phyloP scores from a whole-genome alignment of 208 protist genomes.

The Leishmania lainsoni region DNA sequence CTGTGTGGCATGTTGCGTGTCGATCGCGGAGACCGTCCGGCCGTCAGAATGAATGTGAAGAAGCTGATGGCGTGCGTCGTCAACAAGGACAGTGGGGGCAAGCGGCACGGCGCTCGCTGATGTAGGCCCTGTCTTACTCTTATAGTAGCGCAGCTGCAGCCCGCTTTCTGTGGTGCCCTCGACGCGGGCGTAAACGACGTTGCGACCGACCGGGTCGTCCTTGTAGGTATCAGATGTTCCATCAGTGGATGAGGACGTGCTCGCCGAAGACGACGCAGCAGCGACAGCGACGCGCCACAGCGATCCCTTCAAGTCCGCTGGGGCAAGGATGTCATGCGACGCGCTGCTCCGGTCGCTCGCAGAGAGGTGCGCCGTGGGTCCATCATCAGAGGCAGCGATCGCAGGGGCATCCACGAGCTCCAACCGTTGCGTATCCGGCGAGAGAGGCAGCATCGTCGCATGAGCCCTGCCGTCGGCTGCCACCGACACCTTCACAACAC shows the following conservation, averaged over 20 bases:
- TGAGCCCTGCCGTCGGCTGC: slow-evolving; percentile 2
- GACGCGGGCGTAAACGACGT: slow-evolving; percentile 32
- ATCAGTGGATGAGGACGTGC: background rate
- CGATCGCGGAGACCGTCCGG: slow-evolving; percentile 15
- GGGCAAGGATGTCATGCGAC: background rate
- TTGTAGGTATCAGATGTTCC: background rate
- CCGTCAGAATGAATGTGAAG: slow-evolving; percentile 22
- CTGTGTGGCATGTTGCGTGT: slow-evolving; percentile 23
- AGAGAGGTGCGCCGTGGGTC: background rate
- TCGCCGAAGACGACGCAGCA: background rate
- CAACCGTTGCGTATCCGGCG: slow-evolving; percentile 7
- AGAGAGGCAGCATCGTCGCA: slow-evolving; percentile 26
- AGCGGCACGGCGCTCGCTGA: background rate
- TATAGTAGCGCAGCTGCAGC: slow-evolving; percentile 32
- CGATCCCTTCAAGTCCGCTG: slow-evolving; percentile 16
- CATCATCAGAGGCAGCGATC: background rate
- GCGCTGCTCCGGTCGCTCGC: background rate
- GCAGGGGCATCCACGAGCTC: slow-evolving; percentile 24
- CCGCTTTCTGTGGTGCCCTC: slow-evolving; percentile 15
- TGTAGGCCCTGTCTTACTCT: background rate
- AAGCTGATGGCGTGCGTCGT: slow-evolving; percentile 41
- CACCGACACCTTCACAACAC: slow-evolving; percentile 24
- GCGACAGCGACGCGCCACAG: slow-evolving; percentile 15
- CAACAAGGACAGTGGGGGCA: slow-evolving; percentile 24
- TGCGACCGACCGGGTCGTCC: slow-evolving; percentile 10